A percentile compares a stretch with the other conserved stretches of the same genome.
Conservation (phyloP, 768 basidiomycete genomes). For the Boletus rufocinnamomeus region DNA sequence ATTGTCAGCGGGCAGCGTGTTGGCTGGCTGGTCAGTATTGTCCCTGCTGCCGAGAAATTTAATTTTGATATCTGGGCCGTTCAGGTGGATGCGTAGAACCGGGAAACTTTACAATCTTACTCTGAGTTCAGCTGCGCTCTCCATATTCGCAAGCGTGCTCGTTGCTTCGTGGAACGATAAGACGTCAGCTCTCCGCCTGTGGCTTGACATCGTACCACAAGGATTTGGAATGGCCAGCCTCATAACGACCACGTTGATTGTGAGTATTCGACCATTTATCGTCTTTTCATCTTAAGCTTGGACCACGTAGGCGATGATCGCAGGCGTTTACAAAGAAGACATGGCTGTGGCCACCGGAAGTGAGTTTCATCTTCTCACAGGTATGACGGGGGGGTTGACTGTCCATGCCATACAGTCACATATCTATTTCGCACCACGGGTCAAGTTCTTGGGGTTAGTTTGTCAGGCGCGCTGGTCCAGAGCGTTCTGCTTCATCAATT, state of each 20-base stretch:
- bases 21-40: conserved; percentile 75
- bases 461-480: conserved; percentile 85
- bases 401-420: conserved; percentile 57
- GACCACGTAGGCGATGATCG: conserved; percentile 75
- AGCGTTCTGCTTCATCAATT: conserved; percentile 72
- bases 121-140: conserved; percentile 59
- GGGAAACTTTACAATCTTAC: conserved; percentile 84
- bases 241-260: conserved; percentile 85
- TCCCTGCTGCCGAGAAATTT: conserved; percentile 4
- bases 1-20: conserved; percentile 81
- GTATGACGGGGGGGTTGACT: conserved; percentile 10
- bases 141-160: conserved; percentile 57
- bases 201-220: conserved; percentile 79
- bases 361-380: conserved; percentile 43
- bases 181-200: conserved; percentile 62
- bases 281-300: conserved; percentile 4
- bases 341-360: conserved; percentile 90
- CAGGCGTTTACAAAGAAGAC: conserved; percentile 75
- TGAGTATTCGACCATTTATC: conserved; percentile 40
- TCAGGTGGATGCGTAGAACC: conserved; percentile 81
- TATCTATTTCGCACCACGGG: conserved; percentile 94
- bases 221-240: conserved; percentile 84
- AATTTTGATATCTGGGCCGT: conserved; percentile 12
- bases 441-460: conserved; percentile 92
- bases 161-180: conserved; percentile 68